Percentiles rank a stretch among this genome's conserved stretches.
phyloP scores from a whole-genome alignment of 768 basidiomycete species.

The Lentinula edodes region DNA sequence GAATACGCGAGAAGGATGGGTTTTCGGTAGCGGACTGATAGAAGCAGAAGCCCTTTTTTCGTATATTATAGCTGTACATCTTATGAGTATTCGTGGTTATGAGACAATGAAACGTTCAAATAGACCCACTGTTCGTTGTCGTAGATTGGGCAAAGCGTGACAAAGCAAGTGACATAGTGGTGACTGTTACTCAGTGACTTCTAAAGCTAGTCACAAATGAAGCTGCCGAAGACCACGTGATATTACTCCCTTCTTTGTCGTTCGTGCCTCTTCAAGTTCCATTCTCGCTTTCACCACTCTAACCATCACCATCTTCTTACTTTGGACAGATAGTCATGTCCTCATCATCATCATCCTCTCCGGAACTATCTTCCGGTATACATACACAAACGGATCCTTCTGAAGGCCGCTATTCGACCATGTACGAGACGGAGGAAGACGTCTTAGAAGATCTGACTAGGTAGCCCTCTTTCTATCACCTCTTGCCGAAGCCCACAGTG shows the following conservation, averaged over 20 bases:
- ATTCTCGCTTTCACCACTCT: background rate
- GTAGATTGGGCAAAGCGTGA: background rate
- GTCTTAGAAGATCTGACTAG: constrained; percentile 90
- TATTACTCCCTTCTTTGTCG: background rate
- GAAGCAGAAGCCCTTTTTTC: background rate
- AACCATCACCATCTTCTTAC: constrained; percentile 19
- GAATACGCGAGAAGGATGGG: constrained; percentile 93
- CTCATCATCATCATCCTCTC: constrained; percentile 74
- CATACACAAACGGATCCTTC: constrained; percentile 31
- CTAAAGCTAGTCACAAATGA: background rate
- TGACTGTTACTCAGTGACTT: too few relatives aligned
- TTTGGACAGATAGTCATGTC: constrained; percentile 44
- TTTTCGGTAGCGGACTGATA: constrained; percentile 36
- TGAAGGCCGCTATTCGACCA: constrained; percentile 47
- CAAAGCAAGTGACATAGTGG: background rate
- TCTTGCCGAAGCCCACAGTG: constrained; percentile 6
- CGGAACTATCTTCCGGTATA: constrained; percentile 49
- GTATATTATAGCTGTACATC: background rate
- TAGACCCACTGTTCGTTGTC: background rate
- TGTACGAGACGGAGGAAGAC: constrained; percentile 75
- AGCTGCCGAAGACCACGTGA: background rate
- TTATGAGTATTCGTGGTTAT: background rate
- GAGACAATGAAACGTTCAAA: background rate
- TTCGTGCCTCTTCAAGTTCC: background rate
- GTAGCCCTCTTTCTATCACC: constrained; percentile 31